Evolutionary conservation across 371 early-diverging fungal species (phyloP).

Genomic region (Nosema muscidifuracis): DNA sequence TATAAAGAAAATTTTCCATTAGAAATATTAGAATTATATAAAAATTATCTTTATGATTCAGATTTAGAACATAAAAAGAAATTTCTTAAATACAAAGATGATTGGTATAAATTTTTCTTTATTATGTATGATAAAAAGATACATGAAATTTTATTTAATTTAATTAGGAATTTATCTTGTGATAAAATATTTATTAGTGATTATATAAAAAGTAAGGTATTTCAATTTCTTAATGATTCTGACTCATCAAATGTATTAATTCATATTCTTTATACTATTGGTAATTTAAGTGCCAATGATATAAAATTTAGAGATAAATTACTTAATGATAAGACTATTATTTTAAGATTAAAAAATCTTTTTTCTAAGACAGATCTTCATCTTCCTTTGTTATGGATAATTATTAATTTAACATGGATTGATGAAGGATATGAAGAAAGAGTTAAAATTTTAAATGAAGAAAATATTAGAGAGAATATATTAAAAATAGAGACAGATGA

Average conservation of each 20-base stretch:
- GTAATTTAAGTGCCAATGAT: slow-evolving; percentile 13
- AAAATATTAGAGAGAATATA: slow-evolving; percentile 22
- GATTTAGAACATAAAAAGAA: not conserved
- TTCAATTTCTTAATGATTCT: slow-evolving; percentile 9
- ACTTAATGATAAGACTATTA: not conserved
- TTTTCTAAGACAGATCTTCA: slow-evolving; percentile 7
- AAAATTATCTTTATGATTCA: slow-evolving; percentile 30
- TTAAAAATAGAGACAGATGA: not conserved
- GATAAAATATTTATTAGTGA: not conserved
- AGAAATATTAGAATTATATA: slow-evolving; percentile 12
- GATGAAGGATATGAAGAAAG: slow-evolving; percentile 22
- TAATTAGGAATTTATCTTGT: slow-evolving; percentile 32
- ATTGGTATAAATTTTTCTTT: slow-evolving; percentile 11
- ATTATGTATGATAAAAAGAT: not conserved
- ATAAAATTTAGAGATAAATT: slow-evolving; percentile 20
- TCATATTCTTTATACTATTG: slow-evolving; percentile 25
- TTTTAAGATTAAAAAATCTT: slow-evolving; percentile 18
- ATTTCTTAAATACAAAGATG: slow-evolving; percentile 1
- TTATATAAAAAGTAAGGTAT: slow-evolving; percentile 8
- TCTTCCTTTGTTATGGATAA: slow-evolving; percentile 31
- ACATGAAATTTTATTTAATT: slow-evolving; percentile 18
- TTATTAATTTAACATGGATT: slow-evolving; percentile 37
- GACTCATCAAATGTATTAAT: not conserved
- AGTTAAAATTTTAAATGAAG: slow-evolving; percentile 3
- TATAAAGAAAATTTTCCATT: slow-evolving; percentile 3